Percentiles rank a stretch among this genome's conserved stretches.
Conservation (phyloP, 495 filamentous ascomycete species). For the Echria macrotheca region DNA sequence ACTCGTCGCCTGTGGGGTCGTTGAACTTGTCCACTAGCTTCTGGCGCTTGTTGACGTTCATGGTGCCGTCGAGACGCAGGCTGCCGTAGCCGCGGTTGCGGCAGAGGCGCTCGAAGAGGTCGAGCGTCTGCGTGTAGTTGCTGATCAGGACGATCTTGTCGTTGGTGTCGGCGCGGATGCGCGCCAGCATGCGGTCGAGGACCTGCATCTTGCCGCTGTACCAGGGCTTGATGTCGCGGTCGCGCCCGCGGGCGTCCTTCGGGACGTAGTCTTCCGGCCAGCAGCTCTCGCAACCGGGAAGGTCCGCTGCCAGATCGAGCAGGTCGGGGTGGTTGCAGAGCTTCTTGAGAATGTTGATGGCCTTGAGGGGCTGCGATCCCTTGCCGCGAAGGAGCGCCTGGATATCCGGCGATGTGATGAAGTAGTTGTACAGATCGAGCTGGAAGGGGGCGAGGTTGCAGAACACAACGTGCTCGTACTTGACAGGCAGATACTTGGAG, state of each 20-base stretch:
- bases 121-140: constrained; percentile 95
- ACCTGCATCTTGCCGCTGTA: constrained; percentile 99
- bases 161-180: constrained; percentile 92
- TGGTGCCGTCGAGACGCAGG: constrained; percentile 87
- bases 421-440: constrained; percentile 88
- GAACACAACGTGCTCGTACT: constrained; percentile 99
- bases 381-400: constrained; percentile 88
- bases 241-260: constrained; percentile 79
- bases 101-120: constrained; percentile 91
- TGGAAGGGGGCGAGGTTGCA: constrained; percentile 94
- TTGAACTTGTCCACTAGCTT: constrained; percentile 99
- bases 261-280: constrained; percentile 87
- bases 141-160: constrained; percentile 99
- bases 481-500: constrained; percentile 95
- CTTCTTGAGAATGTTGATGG: constrained; percentile 94
- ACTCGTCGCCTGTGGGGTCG: constrained; percentile 83
- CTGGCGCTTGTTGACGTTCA: constrained; percentile 94
- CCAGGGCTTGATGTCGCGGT: constrained; percentile 90
- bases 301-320: constrained; percentile 73
- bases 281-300: constrained; percentile 77
- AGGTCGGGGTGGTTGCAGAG: constrained; percentile 98
- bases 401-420: constrained; percentile 93
- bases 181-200: constrained; percentile 94
- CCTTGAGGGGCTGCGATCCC: constrained; percentile 92
- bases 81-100: constrained; percentile 76